These are phyloP conservation scores for Yarrowia bubula DNA, from an alignment of 805 yeast species.

Conservation along the genomic window DNA sequence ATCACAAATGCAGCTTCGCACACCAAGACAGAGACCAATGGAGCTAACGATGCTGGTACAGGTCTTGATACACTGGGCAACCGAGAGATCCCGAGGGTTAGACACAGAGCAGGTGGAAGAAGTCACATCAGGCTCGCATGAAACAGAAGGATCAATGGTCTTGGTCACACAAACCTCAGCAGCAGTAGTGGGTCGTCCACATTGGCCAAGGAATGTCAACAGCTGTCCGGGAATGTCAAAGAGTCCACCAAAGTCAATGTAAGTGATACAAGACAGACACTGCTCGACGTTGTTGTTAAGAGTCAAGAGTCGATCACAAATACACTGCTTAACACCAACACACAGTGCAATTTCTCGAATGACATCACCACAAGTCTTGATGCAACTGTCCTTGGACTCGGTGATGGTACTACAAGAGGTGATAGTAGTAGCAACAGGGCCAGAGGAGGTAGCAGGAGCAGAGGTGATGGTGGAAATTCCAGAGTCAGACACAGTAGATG, in stretches of 20 bases:
- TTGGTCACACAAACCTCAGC: not conserved
- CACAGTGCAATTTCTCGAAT: not conserved
- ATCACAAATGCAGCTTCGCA: not conserved
- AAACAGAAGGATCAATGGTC: not conserved
- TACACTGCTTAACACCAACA: not conserved
- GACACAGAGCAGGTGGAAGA: not conserved
- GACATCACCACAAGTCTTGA: not conserved
- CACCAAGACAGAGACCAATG: not conserved
- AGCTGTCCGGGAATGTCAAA: not conserved
- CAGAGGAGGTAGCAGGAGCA: not conserved
- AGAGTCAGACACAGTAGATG: not conserved
- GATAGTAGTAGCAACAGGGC: not conserved
- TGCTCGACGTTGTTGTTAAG: not conserved
- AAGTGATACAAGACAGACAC: not conserved
- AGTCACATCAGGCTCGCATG: constrained; percentile 2
- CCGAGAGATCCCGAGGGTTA: not conserved
- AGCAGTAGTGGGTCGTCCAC: not conserved
- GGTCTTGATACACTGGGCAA: not conserved
- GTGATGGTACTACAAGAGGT: not conserved
- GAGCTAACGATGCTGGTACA: not conserved
- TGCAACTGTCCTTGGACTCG: not conserved
- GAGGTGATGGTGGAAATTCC: too few species aligned
- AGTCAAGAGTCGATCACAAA: not conserved
- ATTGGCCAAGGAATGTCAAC: not conserved
- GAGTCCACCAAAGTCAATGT: not conserved